Conservation (phyloP, 345 rosid species). For the Hibiscus tridactylites region DNA sequence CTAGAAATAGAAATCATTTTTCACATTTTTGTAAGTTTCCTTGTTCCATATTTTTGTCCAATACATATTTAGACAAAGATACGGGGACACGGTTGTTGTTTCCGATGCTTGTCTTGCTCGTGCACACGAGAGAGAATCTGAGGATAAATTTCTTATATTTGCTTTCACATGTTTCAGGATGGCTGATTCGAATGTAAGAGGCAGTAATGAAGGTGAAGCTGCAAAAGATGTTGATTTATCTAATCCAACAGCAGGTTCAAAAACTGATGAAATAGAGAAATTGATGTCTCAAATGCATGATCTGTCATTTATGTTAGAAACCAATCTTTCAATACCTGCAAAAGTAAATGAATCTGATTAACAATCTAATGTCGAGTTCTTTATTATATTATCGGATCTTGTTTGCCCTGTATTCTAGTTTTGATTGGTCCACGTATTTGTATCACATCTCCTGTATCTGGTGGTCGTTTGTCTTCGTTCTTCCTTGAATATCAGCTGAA, state of each 20-base stretch:
- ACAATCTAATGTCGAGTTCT: not conserved
- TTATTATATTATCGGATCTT: not conserved
- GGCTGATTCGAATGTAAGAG: conserved; percentile 18
- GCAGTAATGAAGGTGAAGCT: conserved; percentile 21
- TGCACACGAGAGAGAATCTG: not conserved
- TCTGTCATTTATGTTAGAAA: conserved; percentile 81
- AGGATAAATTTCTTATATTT: not conserved
- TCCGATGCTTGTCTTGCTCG: too few relatives aligned
- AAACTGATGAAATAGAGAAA: conserved; percentile 23
- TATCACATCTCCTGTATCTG: not conserved
- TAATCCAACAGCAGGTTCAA: not conserved
- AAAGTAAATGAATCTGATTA: not conserved
- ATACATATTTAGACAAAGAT: not conserved
- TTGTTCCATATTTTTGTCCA: too few relatives aligned
- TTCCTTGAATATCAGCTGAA: not conserved
- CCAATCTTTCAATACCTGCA: conserved; percentile 46
- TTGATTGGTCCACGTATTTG: not conserved
- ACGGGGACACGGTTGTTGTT: too few relatives aligned
- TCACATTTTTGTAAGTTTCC: not conserved
- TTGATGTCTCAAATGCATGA: conserved; percentile 81
- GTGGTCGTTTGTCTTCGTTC: not conserved
- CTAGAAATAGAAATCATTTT: not conserved
- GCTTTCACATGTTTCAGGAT: conserved; percentile 26
- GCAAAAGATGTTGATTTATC: not conserved
- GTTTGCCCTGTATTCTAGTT: not conserved